Evolutionary conservation across 2,329 filamentous ascomycete genomes (phyloP).

Genomic region (Penicillium brasilianum): DNA sequence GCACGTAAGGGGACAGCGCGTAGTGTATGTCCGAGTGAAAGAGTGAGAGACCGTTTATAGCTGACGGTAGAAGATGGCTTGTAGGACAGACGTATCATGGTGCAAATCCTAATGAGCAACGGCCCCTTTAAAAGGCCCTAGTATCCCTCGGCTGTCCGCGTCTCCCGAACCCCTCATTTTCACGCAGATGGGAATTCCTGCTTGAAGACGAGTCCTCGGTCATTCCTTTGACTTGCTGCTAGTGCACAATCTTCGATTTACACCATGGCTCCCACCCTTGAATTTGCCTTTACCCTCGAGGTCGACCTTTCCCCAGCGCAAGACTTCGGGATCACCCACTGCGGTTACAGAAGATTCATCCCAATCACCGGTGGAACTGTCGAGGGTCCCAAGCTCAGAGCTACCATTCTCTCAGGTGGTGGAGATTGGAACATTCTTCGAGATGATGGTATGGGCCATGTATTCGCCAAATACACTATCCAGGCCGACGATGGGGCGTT

Average conservation of each 20-base stretch:
- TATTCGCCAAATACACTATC: slow-evolving; percentile 13
- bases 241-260: neutral
- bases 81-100: too few relatives aligned
- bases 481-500: slow-evolving; percentile 6
- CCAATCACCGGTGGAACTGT: slow-evolving; percentile 8
- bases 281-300: slow-evolving; percentile 10
- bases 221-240: neutral
- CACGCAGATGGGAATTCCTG: too few relatives aligned
- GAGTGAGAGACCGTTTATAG: too few relatives aligned
- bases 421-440: slow-evolving; percentile 14
- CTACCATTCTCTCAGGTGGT: slow-evolving; percentile 8
- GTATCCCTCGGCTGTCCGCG: neutral
- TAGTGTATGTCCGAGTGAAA: too few relatives aligned
- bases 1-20: too few relatives aligned
- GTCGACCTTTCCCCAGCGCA: slow-evolving; percentile 8
- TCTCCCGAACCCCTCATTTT: neutral
- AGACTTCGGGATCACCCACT: slow-evolving; percentile 10
- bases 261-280: slow-evolving; percentile 5
- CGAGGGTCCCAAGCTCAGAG: slow-evolving; percentile 9
- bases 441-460: slow-evolving; percentile 6
- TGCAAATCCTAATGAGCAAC: too few relatives aligned
- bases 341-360: slow-evolving; percentile 8
- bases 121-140: neutral
- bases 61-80: too few relatives aligned
- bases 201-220: neutral